Evolutionary conservation across 768 basidiomycete genomes (phyloP).

Genomic region (Tulasnella sp.): DNA sequence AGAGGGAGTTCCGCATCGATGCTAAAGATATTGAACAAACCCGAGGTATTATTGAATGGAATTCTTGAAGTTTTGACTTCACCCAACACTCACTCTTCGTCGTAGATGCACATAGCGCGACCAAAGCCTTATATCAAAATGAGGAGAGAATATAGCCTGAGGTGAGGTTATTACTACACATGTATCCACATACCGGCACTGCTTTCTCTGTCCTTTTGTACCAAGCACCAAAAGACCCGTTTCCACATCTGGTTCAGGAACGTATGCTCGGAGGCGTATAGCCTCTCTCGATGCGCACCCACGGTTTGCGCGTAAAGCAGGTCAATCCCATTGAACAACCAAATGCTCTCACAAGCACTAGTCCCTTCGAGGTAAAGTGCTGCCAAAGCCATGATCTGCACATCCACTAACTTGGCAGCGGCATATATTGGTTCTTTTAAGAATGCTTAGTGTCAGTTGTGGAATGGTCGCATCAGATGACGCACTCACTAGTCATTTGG

Average conservation of each 20-base stretch:
- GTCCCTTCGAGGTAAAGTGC: constrained; percentile 44
- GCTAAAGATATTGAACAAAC: constrained; percentile 32
- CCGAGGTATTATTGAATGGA: not conserved
- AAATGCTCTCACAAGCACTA: not conserved
- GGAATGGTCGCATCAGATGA: constrained; percentile 29
- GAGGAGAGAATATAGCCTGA: constrained; percentile 22
- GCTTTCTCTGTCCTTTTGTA: constrained; percentile 25
- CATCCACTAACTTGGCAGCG: not conserved
- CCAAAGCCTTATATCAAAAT: constrained; percentile 32
- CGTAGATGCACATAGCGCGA: constrained; percentile 56
- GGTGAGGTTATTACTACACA: constrained; percentile 23
- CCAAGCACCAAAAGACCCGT: constrained; percentile 56
- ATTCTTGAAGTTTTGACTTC: not conserved
- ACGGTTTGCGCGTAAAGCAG: not conserved
- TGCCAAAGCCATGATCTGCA: constrained; percentile 25
- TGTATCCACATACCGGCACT: constrained; percentile 25
- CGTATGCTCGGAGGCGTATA: constrained; percentile 34
- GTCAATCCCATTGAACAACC: not conserved
- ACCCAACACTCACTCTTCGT: constrained; percentile 51
- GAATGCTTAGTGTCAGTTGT: not conserved
- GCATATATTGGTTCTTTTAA: constrained; percentile 29
- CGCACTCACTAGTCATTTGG: constrained; percentile 34
- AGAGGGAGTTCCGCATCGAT: constrained; percentile 60
- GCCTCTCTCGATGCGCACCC: constrained; percentile 33
- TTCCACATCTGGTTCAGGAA: constrained; percentile 67